phyloP scores from a whole-genome alignment of 306 rosid genomes.

The Vigna trinervia region DNA sequence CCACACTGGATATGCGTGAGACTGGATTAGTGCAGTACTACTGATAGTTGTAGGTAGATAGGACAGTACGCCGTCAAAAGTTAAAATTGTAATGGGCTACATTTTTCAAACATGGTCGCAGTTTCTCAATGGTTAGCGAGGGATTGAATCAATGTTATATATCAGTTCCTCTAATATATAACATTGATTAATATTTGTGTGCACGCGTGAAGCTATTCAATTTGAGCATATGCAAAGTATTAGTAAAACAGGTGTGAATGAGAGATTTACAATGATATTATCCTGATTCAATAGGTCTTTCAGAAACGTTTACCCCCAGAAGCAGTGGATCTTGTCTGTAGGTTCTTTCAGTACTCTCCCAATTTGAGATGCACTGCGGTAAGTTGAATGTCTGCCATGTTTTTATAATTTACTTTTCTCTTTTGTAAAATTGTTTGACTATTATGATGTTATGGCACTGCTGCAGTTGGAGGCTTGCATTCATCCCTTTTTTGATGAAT shows the following conservation, averaged over 20 bases:
- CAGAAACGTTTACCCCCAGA: conserved; percentile 98
- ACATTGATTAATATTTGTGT: background rate
- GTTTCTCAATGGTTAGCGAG: conserved; percentile 3
- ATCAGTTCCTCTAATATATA: conserved; percentile 14
- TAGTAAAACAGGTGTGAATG: background rate
- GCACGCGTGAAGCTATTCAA: conserved; percentile 16
- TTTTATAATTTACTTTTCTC: conserved; percentile 24
- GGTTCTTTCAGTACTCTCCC: conserved; percentile 99
- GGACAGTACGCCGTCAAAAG: conserved; percentile 1
- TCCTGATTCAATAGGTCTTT: conserved; percentile 71
- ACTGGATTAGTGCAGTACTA: conserved; percentile 16
- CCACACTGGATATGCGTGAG: conserved; percentile 12
- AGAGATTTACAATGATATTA: conserved; percentile 22
- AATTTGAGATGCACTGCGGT: conserved; percentile 99
- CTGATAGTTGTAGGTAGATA: conserved; percentile 16
- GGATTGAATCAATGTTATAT: background rate
- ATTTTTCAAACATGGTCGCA: conserved; percentile 15
- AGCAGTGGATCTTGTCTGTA: conserved; percentile 98
- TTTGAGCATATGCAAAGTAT: conserved; percentile 31
- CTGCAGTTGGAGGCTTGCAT: conserved; percentile 97
- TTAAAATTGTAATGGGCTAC: conserved; percentile 31
- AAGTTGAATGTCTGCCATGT: conserved; percentile 46
- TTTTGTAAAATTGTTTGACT: conserved; percentile 15
- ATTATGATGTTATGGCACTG: conserved; percentile 28
- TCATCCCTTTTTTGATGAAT: conserved; percentile 98